Evolutionary conservation across 768 basidiomycete species (phyloP), one percentile per base, ranked within the genome.

Genomic region (Termitomyces sp.): DNA sequence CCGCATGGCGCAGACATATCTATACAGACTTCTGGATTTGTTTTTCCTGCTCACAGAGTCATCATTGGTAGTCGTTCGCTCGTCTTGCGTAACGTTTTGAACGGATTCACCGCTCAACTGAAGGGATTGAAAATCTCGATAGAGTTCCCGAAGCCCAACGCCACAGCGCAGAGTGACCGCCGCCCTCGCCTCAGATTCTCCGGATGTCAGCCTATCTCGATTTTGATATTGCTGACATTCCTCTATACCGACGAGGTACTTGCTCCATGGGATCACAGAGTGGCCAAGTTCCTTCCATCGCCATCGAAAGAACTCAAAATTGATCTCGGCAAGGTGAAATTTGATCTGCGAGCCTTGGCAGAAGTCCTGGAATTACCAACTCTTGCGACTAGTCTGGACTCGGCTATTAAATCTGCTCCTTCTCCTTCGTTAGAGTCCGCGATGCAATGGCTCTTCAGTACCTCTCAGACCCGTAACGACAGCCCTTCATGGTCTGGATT

Each of bases 161-260:
- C 57, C 33, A 22, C 42, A 52, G 27, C 33, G 15, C 16, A 34
- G 24, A 15, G 52, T 34, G 30, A 18, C 9, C 30, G 57, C 18
- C 55, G 41, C 36, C 64, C 67, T 12, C 69, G 72, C 13, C 68
- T 89, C 1, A 68, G 68, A 18, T 65, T 96, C 46, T 67, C 75
- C 0, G 84, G 84, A 2, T 84, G 83, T 60, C 81, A 85, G 47
- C 78, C 88, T 0, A 73, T 95, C 7, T 75, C 92, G 0, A 71
- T 88, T 16, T 80, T 97, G 16, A 78, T 96, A 22, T 75, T 98
- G 20, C 70, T 97, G 20, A 80, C 86, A 24, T 98, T 94, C 66
- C 71, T 98, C n/a, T 98, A 98, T 71, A 81, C 90, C 1, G 96
- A 99, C 69, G 81, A 86, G 42, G 71, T 95, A 1, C 75, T 92